A percentile compares a stretch with the other conserved stretches of the same genome.
Conservation (phyloP, 2,329 filamentous ascomycete species). For the Ascochyta lentis region DNA sequence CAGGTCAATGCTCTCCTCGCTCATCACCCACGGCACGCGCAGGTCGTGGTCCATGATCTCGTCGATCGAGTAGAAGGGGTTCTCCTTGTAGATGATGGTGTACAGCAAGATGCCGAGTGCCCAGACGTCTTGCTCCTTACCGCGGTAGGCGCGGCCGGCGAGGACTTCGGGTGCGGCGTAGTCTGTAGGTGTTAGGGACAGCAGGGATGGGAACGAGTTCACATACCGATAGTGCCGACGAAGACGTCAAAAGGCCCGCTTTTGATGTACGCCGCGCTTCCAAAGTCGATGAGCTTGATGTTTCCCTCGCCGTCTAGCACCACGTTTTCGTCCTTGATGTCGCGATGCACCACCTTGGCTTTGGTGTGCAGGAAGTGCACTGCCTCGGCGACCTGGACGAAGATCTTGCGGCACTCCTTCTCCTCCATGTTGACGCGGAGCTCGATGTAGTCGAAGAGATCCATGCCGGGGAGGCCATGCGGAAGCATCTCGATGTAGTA, state of each 20-base stretch:
- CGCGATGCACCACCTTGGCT: constrained; percentile 90
- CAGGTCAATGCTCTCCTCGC: constrained; percentile 90
- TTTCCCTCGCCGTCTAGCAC: constrained; percentile 93
- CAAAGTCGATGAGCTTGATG: constrained; percentile 98
- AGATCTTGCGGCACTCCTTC: constrained; percentile 90
- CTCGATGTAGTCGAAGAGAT: constrained; percentile 98
- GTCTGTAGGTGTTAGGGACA: constrained; percentile 63
- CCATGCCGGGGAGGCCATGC: constrained; percentile 95
- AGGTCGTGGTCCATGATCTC: constrained; percentile 98
- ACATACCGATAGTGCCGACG: constrained; percentile 93
- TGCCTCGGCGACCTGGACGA: constrained; percentile 88
- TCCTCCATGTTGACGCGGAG: constrained; percentile 96
- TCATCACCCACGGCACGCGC: constrained; percentile 85
- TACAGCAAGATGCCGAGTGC: constrained; percentile 95
- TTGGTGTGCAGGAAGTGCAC: constrained; percentile 91
- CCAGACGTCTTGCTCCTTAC: constrained; percentile 98
- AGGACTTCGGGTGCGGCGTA: constrained; percentile 98
- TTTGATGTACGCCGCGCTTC: constrained; percentile 97
- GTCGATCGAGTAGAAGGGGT: constrained; percentile 98
- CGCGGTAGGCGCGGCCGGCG: constrained; percentile 87
- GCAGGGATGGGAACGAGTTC: not conserved
- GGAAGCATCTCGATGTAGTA: constrained; percentile 99
- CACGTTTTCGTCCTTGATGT: constrained; percentile 99
- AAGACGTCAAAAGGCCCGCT: constrained; percentile 98
- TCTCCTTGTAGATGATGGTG: constrained; percentile 99